Conservation (phyloP, 352 stramenopile species). For the Nothophytophthora sp. region DNA sequence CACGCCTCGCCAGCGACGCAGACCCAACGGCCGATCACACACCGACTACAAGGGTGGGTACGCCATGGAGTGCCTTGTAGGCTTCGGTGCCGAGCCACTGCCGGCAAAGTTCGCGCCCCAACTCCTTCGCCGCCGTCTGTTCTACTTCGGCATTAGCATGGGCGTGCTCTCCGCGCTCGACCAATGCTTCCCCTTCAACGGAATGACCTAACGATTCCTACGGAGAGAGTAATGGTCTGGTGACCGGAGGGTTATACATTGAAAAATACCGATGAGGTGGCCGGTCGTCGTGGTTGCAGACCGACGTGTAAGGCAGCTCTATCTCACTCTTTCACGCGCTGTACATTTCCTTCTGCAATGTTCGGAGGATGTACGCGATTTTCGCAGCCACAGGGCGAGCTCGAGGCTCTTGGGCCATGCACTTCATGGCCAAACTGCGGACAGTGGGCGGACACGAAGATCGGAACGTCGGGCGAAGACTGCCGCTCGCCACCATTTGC, state of each 20-base stretch:
- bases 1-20: constrained; percentile 32
- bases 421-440: constrained; percentile 23
- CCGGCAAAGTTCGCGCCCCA: constrained; percentile 27
- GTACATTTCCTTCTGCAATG: constrained; percentile 12
- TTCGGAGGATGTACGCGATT: constrained; percentile 15
- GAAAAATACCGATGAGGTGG: too few species aligned
- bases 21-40: constrained; percentile 18
- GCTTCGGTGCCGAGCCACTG: constrained; percentile 44
- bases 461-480: not conserved
- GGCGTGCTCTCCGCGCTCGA: constrained; percentile 27
- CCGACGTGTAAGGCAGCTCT: too few species aligned
- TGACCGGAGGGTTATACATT: too few species aligned
- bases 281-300: too few species aligned
- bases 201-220: constrained; percentile 20
- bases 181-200: constrained; percentile 29
- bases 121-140: constrained; percentile 37
- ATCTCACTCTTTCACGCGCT: constrained; percentile 13
- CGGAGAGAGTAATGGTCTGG: too few species aligned
- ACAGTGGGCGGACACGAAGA: constrained; percentile 15
- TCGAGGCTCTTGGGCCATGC: constrained; percentile 24
- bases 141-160: constrained; percentile 42
- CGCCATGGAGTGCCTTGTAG: constrained; percentile 42
- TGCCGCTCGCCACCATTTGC: constrained; percentile 1
- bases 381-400: constrained; percentile 15
- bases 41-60: constrained; percentile 23